phyloP scores from a whole-genome alignment of 495 filamentous ascomycete species.

The Trichoderma gamsii region DNA sequence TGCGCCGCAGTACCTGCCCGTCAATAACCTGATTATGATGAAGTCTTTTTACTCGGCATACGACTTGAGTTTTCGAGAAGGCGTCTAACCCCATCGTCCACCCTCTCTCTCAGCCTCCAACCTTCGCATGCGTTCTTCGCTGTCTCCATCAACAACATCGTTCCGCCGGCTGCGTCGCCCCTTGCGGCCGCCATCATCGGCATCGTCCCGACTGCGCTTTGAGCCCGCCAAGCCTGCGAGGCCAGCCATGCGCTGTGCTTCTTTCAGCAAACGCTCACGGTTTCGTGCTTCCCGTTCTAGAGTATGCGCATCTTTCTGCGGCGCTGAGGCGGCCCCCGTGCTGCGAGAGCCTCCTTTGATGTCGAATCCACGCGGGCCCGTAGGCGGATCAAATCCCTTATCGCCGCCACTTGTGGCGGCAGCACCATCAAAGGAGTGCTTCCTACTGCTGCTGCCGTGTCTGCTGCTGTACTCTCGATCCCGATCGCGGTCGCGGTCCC shows the following conservation, averaged over 20 bases:
- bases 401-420: conserved; percentile 38
- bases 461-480: conserved; percentile 40
- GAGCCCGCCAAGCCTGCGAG: conserved; percentile 28
- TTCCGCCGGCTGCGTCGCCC: conserved; percentile 35
- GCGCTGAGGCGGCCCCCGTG: background rate
- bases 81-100: conserved; percentile 34
- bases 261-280: conserved; percentile 68
- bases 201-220: conserved; percentile 40
- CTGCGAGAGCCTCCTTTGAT: conserved; percentile 22
- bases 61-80: background rate
- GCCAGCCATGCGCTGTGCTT: conserved; percentile 66
- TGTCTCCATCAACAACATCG: conserved; percentile 38
- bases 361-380: conserved; percentile 34
- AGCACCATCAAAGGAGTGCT: background rate
- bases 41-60: background rate
- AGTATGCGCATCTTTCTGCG: conserved; percentile 57
- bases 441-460: conserved; percentile 40
- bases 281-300: conserved; percentile 71
- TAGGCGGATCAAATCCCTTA: conserved; percentile 34
- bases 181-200: conserved; percentile 38
- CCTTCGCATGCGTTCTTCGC: conserved; percentile 47
- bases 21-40: background rate
- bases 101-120: conserved; percentile 44
- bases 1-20: background rate
- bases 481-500: conserved; percentile 36